A percentile compares a stretch with the other conserved stretches of the same genome.
These are phyloP conservation scores for Phyllostachys edulis DNA, from an alignment of 176 grass and related monocot genomes.

Conservation along the genomic window DNA sequence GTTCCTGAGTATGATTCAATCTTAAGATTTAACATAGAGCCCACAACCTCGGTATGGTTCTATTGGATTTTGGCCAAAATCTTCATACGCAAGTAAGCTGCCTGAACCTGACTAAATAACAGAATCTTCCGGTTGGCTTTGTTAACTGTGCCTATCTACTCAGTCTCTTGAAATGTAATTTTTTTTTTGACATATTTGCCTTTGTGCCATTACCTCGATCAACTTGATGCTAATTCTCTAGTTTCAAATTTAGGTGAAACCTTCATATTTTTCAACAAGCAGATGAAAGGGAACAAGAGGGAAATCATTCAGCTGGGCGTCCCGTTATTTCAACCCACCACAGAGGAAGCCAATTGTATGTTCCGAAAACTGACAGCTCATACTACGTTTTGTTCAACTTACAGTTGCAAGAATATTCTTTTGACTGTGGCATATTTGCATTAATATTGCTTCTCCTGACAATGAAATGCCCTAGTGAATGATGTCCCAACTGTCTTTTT, in stretches of 20 bases:
- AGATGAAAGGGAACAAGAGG: constrained; percentile 97
- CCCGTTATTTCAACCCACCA: constrained; percentile 89
- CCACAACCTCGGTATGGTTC: background rate
- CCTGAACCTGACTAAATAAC: constrained; percentile 4
- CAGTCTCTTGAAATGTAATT: background rate
- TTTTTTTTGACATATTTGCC: background rate
- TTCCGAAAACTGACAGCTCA: constrained; percentile 14
- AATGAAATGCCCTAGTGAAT: constrained; percentile 26
- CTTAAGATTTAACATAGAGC: constrained; percentile 26
- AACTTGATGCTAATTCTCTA: constrained; percentile 34
- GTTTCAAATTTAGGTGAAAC: constrained; percentile 70
- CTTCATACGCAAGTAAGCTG: constrained; percentile 33
- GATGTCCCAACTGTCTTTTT: constrained; percentile 27
- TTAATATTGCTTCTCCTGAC: constrained; percentile 17
- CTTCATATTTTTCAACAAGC: constrained; percentile 98
- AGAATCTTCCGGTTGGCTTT: background rate
- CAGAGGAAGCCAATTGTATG: constrained; percentile 87
- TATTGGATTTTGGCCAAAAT: constrained; percentile 16
- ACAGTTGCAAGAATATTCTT: constrained; percentile 42
- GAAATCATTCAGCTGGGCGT: constrained; percentile 95
- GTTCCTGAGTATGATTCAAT: background rate
- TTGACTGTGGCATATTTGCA: constrained; percentile 24
- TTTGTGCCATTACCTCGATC: background rate
- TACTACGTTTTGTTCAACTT: constrained; percentile 2
- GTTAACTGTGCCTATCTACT: background rate